Conservation (phyloP, 1,284 basidiomycete genomes). For the Amylostereum chailletii region DNA sequence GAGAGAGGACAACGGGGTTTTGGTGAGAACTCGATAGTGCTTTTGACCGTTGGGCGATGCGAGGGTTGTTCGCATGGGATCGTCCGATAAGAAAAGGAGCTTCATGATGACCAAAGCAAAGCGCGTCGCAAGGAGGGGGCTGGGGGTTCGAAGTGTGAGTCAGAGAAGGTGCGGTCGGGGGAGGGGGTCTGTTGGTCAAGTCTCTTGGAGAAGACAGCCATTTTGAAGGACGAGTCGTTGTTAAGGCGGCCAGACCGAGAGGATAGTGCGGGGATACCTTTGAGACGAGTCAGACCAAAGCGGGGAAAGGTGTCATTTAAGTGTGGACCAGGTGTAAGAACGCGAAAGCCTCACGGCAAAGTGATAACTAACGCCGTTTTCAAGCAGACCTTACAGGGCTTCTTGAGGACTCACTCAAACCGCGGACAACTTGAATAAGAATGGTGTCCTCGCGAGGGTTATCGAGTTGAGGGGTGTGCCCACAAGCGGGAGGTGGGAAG, state of each 20-base stretch:
- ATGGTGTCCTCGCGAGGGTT: too few species aligned
- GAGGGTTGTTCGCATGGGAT: slow-evolving; percentile 37
- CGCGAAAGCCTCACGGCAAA: too few species aligned
- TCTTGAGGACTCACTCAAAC: too few species aligned
- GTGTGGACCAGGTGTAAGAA: too few species aligned
- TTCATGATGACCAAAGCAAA: slow-evolving; percentile 25
- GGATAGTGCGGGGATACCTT: slow-evolving; percentile 1
- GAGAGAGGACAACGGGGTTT: slow-evolving; percentile 22
- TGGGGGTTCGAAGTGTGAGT: not conserved
- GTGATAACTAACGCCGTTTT: too few species aligned
- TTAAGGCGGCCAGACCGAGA: slow-evolving; percentile 13
- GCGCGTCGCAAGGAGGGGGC: not conserved
- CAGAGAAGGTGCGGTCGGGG: not conserved
- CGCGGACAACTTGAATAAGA: too few species aligned
- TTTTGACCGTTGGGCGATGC: slow-evolving; percentile 39
- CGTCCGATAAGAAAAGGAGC: slow-evolving; percentile 39
- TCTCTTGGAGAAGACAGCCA: not conserved
- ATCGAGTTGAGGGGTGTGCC: too few species aligned
- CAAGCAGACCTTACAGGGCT: too few species aligned
- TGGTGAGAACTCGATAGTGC: slow-evolving; percentile 37
- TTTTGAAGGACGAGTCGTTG: not conserved
- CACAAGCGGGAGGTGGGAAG: too few species aligned
- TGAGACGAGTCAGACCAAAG: too few species aligned
- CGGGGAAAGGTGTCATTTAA: too few species aligned
- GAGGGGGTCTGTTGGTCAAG: not conserved